Evolutionary conservation across 2,329 filamentous ascomycete genomes (phyloP), one percentile per base, ranked within the genome.

Genomic region (Dactylellina leptospora): DNA sequence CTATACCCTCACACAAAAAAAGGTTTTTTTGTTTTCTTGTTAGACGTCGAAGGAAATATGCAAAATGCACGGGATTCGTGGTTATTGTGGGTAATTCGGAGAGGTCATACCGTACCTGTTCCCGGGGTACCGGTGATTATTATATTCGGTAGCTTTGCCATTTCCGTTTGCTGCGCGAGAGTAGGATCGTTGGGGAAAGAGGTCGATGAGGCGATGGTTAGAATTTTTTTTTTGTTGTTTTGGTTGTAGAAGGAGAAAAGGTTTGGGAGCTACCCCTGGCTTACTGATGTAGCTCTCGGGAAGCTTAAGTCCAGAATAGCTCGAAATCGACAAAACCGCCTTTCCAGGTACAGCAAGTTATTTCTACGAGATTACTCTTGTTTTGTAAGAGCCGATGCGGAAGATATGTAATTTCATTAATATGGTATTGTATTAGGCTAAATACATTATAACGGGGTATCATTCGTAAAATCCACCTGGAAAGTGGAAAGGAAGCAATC

Each of bases 101-200:
- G n/a, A 36, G 27, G 30, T 40, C 22, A 59, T 54, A 53, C 42
- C 44, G 20, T 59, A 76, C 76, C 95, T 25, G 96, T 92, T 61
- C 95, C 95, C 0, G 95, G 95, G 18, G 95, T 99, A 75, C 95
- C 95, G 40, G 95, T 97, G 75, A 99, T 85, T 76, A 99, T 90
- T 77, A 99, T 92, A 80, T 97, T 99, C 27, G 95, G 95, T 74
- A 82, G 81, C 27, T 79, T 81, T 75, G 74, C 73, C 66, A 68
- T 74, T 44, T 1, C 28, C 11, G 28, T 33, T 11, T 40, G 36
- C 18, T 10, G 4, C 13, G 8, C 18, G 36, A 40, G 13, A 6
- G 28, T 6, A 16, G 18, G 4, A 16, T 3, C 2, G 11, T 4
- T 11, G 36, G 28, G 6, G 28, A 6, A 33, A 11, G 5, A 5